phyloP scores from a whole-genome alignment of 352 stramenopile species.

The Phytophthora idaei region DNA sequence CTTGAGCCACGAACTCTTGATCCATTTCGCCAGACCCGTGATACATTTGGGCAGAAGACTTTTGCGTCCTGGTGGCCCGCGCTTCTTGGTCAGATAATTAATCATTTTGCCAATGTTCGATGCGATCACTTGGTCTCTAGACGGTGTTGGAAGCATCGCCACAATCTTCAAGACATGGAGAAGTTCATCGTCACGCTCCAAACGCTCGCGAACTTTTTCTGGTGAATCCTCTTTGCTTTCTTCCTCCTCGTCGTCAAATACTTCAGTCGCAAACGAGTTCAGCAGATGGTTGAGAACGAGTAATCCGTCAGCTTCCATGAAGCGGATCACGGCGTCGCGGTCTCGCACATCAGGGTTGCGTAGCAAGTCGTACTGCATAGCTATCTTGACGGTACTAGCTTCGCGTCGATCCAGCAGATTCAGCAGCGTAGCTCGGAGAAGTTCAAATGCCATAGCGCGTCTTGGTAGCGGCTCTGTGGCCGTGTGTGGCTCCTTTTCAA shows the following conservation, averaged over 20 bases:
- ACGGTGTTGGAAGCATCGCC: constrained; percentile 74
- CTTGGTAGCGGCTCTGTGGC: constrained; percentile 48
- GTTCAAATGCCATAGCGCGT: constrained; percentile 59
- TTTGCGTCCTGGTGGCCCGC: constrained; percentile 40
- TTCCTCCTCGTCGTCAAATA: constrained; percentile 33
- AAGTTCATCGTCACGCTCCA: constrained; percentile 36
- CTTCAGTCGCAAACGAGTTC: constrained; percentile 39
- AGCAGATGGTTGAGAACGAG: constrained; percentile 63
- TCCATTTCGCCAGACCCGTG: constrained; percentile 65
- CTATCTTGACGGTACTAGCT: constrained; percentile 42
- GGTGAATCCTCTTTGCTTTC: constrained; percentile 13
- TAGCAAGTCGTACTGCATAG: constrained; percentile 66
- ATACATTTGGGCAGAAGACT: constrained; percentile 51
- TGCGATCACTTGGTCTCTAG: constrained; percentile 54
- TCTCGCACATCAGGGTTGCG: constrained; percentile 64
- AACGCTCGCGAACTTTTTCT: constrained; percentile 17
- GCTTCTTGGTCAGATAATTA: constrained; percentile 50
- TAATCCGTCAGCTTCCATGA: constrained; percentile 62
- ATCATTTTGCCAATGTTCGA: constrained; percentile 73
- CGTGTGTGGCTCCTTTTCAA: constrained; percentile 40
- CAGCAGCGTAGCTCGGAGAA: constrained; percentile 57
- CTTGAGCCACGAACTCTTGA: constrained; percentile 68
- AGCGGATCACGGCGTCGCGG: constrained; percentile 66
- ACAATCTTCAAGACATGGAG: constrained; percentile 55
- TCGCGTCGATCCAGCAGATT: constrained; percentile 59